These are phyloP conservation scores for Flammula alnicola DNA, from an alignment of 1,284 basidiomycete species.

Conservation along the genomic window DNA sequence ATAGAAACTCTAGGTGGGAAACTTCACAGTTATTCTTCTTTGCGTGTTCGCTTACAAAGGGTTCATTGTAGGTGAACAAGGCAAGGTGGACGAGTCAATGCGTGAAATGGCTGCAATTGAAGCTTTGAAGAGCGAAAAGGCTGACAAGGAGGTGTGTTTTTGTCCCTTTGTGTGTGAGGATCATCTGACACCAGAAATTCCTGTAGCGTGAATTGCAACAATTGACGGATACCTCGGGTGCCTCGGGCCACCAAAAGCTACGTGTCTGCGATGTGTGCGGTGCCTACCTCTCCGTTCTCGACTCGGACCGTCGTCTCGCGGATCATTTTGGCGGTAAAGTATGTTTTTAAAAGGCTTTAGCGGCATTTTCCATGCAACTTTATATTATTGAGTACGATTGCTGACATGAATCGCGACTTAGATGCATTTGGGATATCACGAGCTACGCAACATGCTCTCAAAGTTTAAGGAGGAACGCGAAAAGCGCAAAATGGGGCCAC, in stretches of 20 bases:
- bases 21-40: conserved; percentile 15
- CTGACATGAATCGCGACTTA: conserved; percentile 38
- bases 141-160: conserved; percentile 85
- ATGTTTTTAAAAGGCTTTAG: conserved; percentile 34
- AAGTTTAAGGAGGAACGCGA: conserved; percentile 90
- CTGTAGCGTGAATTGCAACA: conserved; percentile 89
- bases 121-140: conserved; percentile 95
- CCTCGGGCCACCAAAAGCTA: conserved; percentile 98
- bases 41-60: conserved; percentile 24
- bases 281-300: conserved; percentile 96
- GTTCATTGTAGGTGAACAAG: conserved; percentile 78
- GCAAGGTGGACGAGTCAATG: conserved; percentile 98
- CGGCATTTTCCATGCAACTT: conserved; percentile 6
- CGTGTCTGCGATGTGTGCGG: conserved; percentile 99
- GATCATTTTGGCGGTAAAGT: conserved; percentile 99
- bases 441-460: conserved; percentile 90
- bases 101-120: conserved; percentile 97
- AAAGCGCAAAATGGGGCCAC: conserved; percentile 72
- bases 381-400: conserved; percentile 6
- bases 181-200: conserved; percentile 21
- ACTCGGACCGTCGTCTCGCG: conserved; percentile 97
- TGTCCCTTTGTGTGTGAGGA: conserved; percentile 24
- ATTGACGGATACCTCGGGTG: conserved; percentile 97
- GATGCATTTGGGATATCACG: conserved; percentile 99
- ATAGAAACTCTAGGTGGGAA: conserved; percentile 88